Evolutionary conservation across 2,329 filamentous ascomycete genomes (phyloP).

Genomic region (Alternaria gansuensis): DNA sequence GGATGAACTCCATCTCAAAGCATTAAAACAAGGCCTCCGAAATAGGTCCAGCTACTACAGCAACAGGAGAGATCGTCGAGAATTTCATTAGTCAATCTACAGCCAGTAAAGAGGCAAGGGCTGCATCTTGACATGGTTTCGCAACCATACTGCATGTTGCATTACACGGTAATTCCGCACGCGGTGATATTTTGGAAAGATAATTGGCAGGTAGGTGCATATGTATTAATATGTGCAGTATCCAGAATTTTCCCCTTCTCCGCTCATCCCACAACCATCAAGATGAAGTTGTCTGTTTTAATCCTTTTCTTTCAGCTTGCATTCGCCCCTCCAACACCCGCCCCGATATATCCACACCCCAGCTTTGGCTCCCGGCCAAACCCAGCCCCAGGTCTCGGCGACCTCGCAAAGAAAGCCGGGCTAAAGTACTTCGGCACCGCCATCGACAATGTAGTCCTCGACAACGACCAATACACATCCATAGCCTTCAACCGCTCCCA

Average conservation of each 20-base stretch:
- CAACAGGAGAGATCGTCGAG: not conserved
- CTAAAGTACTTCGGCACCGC: constrained; percentile 67
- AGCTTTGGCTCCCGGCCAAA: constrained; percentile 16
- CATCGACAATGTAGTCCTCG: constrained; percentile 61
- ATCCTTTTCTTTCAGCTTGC: constrained; percentile 31
- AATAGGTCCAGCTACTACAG: not conserved
- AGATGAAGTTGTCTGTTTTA: constrained; percentile 39
- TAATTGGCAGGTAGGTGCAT: not conserved
- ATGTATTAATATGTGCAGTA: not conserved
- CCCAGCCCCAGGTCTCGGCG: constrained; percentile 55
- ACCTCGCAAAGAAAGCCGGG: constrained; percentile 65
- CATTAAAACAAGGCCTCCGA: not conserved
- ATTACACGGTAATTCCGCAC: not conserved
- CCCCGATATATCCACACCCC: constrained; percentile 6
- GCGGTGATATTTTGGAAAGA: not conserved
- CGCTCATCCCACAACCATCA: constrained; percentile 8
- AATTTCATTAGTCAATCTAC: not conserved
- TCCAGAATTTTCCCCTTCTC: too few relatives aligned
- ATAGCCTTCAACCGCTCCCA: constrained; percentile 65
- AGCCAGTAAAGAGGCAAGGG: not conserved
- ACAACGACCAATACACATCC: constrained; percentile 63
- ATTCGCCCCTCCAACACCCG: constrained; percentile 29
- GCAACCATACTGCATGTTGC: not conserved
- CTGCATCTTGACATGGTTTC: not conserved
- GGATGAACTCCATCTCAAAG: not conserved